These are phyloP conservation scores for Rutstroemia sp. DNA, from an alignment of 2,329 filamentous ascomycete species.

Conservation along the genomic window DNA sequence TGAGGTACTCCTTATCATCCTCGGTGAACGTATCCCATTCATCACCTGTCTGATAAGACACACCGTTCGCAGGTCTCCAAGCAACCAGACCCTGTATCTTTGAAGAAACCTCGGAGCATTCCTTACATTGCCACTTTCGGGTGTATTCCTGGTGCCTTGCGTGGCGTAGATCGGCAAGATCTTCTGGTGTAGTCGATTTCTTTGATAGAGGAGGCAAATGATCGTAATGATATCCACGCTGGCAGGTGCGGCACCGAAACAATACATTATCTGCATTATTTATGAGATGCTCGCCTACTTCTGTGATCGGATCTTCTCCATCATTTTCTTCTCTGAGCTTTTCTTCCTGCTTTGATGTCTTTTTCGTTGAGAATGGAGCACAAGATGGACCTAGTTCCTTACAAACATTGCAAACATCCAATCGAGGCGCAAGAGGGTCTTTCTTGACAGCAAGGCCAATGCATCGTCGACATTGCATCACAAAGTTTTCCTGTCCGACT, in stretches of 20 bases:
- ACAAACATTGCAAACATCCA: constrained; percentile 68
- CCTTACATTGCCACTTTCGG: constrained; percentile 69
- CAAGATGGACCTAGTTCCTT: constrained; percentile 60
- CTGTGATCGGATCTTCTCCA: constrained; percentile 67
- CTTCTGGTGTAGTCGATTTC: constrained; percentile 31
- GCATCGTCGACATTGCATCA: constrained; percentile 86
- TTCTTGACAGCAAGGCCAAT: constrained; percentile 62
- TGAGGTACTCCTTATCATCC: constrained; percentile 81
- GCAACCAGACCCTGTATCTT: constrained; percentile 78
- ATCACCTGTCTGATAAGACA: constrained; percentile 45
- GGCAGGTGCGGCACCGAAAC: constrained; percentile 75
- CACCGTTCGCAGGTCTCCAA: constrained; percentile 67
- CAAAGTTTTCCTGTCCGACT: constrained; percentile 65
- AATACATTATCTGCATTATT: constrained; percentile 72
- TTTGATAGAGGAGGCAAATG: constrained; percentile 54
- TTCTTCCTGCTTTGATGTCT: constrained; percentile 75
- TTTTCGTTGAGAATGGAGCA: constrained; percentile 62
- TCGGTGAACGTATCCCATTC: constrained; percentile 53
- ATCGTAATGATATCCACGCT: constrained; percentile 73
- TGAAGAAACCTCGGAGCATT: constrained; percentile 57
- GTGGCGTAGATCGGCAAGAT: constrained; percentile 44
- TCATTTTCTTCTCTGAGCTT: constrained; percentile 71
- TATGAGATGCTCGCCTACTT: constrained; percentile 54
- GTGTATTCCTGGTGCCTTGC: constrained; percentile 67
- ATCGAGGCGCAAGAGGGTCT: constrained; percentile 60